phyloP scores from a whole-genome alignment of 23 red algal genomes.

The Gracilariopsis chorda region DNA sequence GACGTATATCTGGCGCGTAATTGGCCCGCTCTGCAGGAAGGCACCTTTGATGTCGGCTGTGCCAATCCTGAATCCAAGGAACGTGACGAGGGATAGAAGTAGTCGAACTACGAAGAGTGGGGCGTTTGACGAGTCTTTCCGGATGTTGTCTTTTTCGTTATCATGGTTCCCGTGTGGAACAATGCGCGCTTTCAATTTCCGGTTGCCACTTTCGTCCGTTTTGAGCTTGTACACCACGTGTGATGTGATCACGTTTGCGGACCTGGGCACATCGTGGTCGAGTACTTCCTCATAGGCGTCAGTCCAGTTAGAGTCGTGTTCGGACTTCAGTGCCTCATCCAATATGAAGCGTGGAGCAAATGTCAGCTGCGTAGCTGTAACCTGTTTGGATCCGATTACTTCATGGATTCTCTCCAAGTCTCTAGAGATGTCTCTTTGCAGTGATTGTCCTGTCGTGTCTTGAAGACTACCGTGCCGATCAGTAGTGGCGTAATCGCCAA shows the following conservation, averaged over 20 bases:
- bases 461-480: too few relatives aligned
- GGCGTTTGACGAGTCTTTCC: conserved; percentile 37
- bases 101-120: conserved; percentile 1
- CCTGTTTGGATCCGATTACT: background rate
- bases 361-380: background rate
- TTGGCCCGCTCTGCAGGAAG: conserved; percentile 16
- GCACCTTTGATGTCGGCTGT: conserved; percentile 14
- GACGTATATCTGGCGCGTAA: conserved; percentile 14
- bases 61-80: conserved; percentile 6
- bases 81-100: conserved; percentile 12
- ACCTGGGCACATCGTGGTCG: background rate
- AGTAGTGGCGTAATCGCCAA: background rate
- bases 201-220: background rate
- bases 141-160: conserved; percentile 30
- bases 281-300: conserved; percentile 1
- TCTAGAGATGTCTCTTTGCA: background rate
- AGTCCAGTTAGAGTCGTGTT: background rate
- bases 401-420: background rate
- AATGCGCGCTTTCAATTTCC: background rate
- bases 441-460: background rate
- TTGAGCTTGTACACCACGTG: conserved; percentile 55
- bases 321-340: background rate
- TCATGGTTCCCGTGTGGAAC: conserved; percentile 30
- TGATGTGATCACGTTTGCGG: conserved; percentile 8
- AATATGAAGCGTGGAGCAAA: conserved; percentile 5